A percentile compares a stretch with the other conserved stretches of the same genome.
phyloP scores from a whole-genome alignment of 805 yeast species.

The Candida sphagnicola region DNA sequence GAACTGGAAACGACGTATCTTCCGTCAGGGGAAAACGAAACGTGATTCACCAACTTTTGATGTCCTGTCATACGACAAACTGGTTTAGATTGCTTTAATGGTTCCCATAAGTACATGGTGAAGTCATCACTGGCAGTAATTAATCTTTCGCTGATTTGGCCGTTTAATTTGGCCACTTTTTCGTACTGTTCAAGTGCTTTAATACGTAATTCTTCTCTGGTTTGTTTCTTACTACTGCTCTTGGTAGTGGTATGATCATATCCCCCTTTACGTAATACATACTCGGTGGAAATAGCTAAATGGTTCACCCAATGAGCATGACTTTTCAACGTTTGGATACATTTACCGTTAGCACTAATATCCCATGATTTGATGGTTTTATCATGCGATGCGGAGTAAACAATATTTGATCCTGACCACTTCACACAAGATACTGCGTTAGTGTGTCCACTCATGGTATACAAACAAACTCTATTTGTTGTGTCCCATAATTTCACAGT shows the following conservation, averaged over 20 bases:
- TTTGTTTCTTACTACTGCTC: conserved; percentile 20
- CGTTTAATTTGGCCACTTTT: conserved; percentile 57
- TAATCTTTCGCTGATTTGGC: conserved; percentile 62
- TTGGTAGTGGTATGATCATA: conserved; percentile 65
- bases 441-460: conserved; percentile 82
- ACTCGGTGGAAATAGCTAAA: conserved; percentile 85
- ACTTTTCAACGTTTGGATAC: conserved; percentile 73
- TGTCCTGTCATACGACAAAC: conserved; percentile 95
- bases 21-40: conserved; percentile 94
- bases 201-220: conserved; percentile 28
- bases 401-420: conserved; percentile 88
- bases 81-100: conserved; percentile 75
- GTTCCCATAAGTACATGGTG: conserved; percentile 98
- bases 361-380: conserved; percentile 94
- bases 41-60: conserved; percentile 94
- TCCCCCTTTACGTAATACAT: conserved; percentile 81
- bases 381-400: conserved; percentile 92
- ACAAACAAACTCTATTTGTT: conserved; percentile 56
- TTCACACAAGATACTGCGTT: conserved; percentile 91
- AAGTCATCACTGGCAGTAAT: conserved; percentile 97
- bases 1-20: conserved; percentile 86
- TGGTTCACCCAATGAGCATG: conserved; percentile 99
- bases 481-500: conserved; percentile 89
- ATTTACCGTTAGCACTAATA: conserved; percentile 63
- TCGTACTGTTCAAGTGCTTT: conserved; percentile 61